phyloP scores from a whole-genome alignment of 2,329 filamentous ascomycete species.

The Colletotrichum orbiculare region DNA sequence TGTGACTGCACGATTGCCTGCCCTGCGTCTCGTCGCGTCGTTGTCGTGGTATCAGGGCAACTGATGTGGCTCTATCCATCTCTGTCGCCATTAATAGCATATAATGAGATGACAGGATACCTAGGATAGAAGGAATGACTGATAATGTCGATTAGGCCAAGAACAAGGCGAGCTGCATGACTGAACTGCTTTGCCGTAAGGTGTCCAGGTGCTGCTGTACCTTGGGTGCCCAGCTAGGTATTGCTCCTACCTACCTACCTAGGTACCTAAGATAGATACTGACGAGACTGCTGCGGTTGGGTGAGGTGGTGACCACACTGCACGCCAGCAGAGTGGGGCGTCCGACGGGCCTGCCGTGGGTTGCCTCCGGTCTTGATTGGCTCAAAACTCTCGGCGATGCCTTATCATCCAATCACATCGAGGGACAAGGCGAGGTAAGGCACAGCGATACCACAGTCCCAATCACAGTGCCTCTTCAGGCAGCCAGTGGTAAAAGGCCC shows the following conservation, averaged over 20 bases:
- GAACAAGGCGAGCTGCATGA: background rate
- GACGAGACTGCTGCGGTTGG: background rate
- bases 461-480: background rate
- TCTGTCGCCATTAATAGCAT: no score
- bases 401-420: background rate
- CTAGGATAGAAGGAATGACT: background rate
- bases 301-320: no score
- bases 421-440: background rate
- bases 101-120: background rate
- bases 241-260: background rate
- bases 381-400: background rate
- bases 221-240: no score
- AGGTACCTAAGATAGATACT: no score
- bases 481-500: background rate
- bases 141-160: background rate
- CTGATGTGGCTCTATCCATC: background rate
- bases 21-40: background rate
- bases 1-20: constrained; percentile 7
- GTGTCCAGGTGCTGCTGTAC: no score
- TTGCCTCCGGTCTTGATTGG: background rate
- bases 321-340: no score
- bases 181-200: background rate
- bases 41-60: background rate
- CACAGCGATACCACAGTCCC: background rate
- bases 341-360: no score